Evolutionary conservation across 441 rosid genomes (phyloP).

Genomic region (Corymbia citriodora): DNA sequence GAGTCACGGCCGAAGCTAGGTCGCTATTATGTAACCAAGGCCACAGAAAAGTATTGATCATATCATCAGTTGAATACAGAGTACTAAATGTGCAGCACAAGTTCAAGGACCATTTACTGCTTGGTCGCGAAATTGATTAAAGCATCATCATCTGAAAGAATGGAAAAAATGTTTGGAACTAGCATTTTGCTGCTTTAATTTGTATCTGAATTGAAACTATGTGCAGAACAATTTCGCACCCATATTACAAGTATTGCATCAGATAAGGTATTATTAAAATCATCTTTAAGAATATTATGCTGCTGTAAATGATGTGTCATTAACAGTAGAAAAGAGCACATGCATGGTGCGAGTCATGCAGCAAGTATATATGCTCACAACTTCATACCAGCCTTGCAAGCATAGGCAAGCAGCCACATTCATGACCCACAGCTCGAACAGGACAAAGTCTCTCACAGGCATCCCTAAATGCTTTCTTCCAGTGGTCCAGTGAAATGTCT

Average conservation of each 20-base stretch:
- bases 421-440: slow-evolving; percentile 85
- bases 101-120: not conserved
- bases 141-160: not conserved
- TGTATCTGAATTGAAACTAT: not conserved
- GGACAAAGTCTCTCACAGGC: slow-evolving; percentile 97
- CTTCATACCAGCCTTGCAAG: not conserved
- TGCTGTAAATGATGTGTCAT: not conserved
- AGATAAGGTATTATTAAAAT: not conserved
- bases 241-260: not conserved
- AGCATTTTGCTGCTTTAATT: not conserved
- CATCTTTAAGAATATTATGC: not conserved
- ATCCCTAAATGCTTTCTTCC: slow-evolving; percentile 94
- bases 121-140: not conserved
- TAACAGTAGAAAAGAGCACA: not conserved
- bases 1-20: not conserved
- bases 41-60: not conserved
- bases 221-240: not conserved
- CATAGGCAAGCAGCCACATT: slow-evolving; percentile 77
- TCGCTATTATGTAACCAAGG: not conserved
- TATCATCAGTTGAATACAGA: not conserved
- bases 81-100: not conserved
- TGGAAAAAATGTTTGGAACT: not conserved
- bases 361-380: not conserved
- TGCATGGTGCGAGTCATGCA: not conserved
- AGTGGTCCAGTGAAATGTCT: slow-evolving; percentile 71